These are phyloP conservation scores for Coemansia umbellata DNA, from an alignment of 192 early-diverging fungal species.

Conservation along the genomic window DNA sequence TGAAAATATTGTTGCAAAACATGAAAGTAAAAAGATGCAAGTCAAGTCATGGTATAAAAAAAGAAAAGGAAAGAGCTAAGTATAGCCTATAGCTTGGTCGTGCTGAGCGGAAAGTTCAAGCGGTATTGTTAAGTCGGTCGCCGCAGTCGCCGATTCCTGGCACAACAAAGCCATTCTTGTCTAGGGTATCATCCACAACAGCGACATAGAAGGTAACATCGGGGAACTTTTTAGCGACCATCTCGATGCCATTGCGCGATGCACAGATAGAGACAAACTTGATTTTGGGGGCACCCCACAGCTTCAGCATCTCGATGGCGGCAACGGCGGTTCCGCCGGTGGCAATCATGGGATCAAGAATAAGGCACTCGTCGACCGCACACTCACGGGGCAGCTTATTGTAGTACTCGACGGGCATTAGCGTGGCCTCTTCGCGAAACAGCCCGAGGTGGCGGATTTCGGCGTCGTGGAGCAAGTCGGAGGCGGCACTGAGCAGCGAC, in stretches of 20 bases:
- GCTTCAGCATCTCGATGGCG: conserved; percentile 69
- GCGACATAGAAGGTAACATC: conserved; percentile 58
- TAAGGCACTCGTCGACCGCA: conserved; percentile 63
- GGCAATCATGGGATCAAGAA: conserved; percentile 81
- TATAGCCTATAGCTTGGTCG: too few species aligned
- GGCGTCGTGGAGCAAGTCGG: conserved; percentile 66
- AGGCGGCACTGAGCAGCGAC: conserved; percentile 52
- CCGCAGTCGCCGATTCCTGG: conserved; percentile 68
- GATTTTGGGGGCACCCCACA: conserved; percentile 74
- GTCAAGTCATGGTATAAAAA: too few species aligned
- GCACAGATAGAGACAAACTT: conserved; percentile 66
- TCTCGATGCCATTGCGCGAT: conserved; percentile 51
- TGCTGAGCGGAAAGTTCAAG: too few species aligned
- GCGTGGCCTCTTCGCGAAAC: conserved; percentile 73
- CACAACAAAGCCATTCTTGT: conserved; percentile 56
- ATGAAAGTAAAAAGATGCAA: too few species aligned
- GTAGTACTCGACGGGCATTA: conserved; percentile 90
- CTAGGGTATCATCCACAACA: conserved; percentile 56
- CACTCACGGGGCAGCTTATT: conserved; percentile 78
- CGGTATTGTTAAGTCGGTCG: conserved; percentile 61
- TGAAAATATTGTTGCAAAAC: not conserved
- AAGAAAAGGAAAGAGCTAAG: conserved; percentile 1
- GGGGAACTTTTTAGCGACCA: conserved; percentile 43
- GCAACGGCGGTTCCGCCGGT: conserved; percentile 78
- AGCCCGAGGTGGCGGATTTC: conserved; percentile 74